Percentiles rank a stretch among this genome's conserved stretches.
These are phyloP conservation scores for Boletus rex-veris DNA, from an alignment of 768 basidiomycete genomes.

Conservation along the genomic window DNA sequence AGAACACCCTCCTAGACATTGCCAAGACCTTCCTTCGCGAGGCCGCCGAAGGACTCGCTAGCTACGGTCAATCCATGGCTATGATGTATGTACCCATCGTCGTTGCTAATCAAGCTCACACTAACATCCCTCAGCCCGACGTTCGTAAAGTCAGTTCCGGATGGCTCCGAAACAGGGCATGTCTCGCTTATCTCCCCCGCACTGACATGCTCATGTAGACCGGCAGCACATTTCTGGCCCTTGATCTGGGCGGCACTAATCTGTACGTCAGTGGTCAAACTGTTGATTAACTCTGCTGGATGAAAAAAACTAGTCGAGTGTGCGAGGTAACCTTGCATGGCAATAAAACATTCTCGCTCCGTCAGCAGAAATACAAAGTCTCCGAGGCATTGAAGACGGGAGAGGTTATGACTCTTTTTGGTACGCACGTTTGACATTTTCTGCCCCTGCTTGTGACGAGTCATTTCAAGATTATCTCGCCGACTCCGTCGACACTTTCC, in stretches of 20 bases:
- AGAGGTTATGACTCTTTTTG: constrained; percentile 82
- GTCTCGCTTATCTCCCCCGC: constrained; percentile 16
- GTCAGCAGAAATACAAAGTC: constrained; percentile 96
- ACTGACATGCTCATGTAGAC: constrained; percentile 8
- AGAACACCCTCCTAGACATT: constrained; percentile 62
- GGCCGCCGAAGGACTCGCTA: constrained; percentile 65
- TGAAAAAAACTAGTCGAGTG: constrained; percentile 63
- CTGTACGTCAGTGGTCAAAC: constrained; percentile 54
- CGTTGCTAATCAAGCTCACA: not conserved
- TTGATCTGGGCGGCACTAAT: constrained; percentile 97
- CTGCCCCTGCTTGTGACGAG: constrained; percentile 7
- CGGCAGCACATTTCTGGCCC: constrained; percentile 85
- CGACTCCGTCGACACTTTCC: constrained; percentile 92
- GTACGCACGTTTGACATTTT: constrained; percentile 38
- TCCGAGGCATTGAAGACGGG: constrained; percentile 92
- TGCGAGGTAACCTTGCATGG: constrained; percentile 93
- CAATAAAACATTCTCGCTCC: constrained; percentile 81
- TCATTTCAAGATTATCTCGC: constrained; percentile 84
- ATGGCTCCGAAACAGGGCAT: constrained; percentile 92
- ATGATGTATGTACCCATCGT: constrained; percentile 68
- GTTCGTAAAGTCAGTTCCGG: constrained; percentile 92
- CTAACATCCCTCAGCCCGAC: constrained; percentile 58
- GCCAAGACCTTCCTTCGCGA: constrained; percentile 79
- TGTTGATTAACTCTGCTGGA: not conserved
- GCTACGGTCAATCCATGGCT: constrained; percentile 80